Evolutionary conservation across 2,329 filamentous ascomycete species (phyloP).

Genomic region (Aplosporella prunicola): DNA sequence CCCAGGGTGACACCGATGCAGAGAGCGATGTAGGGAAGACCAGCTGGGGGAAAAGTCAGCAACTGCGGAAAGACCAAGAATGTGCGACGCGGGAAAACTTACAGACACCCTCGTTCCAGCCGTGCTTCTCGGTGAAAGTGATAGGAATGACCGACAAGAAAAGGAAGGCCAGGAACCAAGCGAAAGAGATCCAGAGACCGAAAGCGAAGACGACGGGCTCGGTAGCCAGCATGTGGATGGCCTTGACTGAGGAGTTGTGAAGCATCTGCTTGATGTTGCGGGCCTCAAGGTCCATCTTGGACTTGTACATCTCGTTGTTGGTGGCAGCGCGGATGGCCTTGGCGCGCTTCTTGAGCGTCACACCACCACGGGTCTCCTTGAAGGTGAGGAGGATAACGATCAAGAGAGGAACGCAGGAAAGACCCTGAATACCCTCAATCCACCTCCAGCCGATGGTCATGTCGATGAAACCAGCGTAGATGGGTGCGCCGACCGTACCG

Average conservation of each 20-base stretch:
- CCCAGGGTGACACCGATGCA: conserved; percentile 41
- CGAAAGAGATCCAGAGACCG: conserved; percentile 44
- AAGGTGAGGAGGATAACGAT: conserved; percentile 37
- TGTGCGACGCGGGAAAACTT: conserved; percentile 8
- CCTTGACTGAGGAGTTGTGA: conserved; percentile 43
- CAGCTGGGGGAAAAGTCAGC: conserved; percentile 17
- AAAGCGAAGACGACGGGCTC: conserved; percentile 43
- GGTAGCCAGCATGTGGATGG: conserved; percentile 40
- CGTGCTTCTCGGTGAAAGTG: conserved; percentile 43
- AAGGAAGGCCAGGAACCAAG: conserved; percentile 46
- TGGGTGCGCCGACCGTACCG: conserved; percentile 44
- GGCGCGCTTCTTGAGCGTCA: conserved; percentile 41
- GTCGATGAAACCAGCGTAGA: conserved; percentile 47
- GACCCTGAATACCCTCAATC: conserved; percentile 45
- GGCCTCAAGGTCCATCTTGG: conserved; percentile 43
- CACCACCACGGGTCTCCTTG: conserved; percentile 39
- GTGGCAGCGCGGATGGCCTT: conserved; percentile 38
- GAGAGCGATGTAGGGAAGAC: conserved; percentile 44
- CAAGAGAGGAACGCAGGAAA: conserved; percentile 42
- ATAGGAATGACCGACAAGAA: conserved; percentile 45
- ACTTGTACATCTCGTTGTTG: conserved; percentile 42
- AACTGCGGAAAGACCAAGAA: conserved; percentile 1
- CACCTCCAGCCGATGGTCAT: conserved; percentile 45
- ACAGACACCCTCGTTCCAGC: conserved; percentile 41
- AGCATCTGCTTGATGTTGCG: conserved; percentile 38